Evolutionary conservation across 2,329 filamentous ascomycete species (phyloP).

Genomic region (Cyclaneusma minus): DNA sequence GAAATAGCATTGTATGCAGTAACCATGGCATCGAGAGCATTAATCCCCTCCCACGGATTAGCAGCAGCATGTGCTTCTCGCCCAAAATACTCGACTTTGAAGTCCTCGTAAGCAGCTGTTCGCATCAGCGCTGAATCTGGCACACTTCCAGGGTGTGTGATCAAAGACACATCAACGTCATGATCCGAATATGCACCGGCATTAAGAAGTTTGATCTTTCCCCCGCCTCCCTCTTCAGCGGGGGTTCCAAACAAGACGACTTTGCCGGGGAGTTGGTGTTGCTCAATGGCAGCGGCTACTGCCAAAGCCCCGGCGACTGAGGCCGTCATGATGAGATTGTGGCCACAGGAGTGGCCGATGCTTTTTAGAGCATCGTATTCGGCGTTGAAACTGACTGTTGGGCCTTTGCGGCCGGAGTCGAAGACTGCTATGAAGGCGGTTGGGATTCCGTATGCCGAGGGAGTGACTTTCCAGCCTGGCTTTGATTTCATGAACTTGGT

Average conservation of each 20-base stretch:
- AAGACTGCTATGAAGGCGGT: conserved; percentile 37
- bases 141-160: conserved; percentile 22
- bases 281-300: conserved; percentile 3
- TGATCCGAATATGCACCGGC: conserved; percentile 25
- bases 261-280: conserved; percentile 4
- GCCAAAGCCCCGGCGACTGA: conserved; percentile 23
- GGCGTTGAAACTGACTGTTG: conserved; percentile 23
- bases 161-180: conserved; percentile 21
- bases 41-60: conserved; percentile 42
- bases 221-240: conserved; percentile 23
- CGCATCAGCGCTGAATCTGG: conserved; percentile 30
- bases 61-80: conserved; percentile 39
- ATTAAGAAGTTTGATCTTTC: conserved; percentile 26
- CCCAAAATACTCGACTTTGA: conserved; percentile 36
- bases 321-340: conserved; percentile 26
- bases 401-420: conserved; percentile 28
- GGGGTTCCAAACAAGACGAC: conserved; percentile 22
- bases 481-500: conserved; percentile 28
- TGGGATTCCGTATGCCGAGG: conserved; percentile 32
- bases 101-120: conserved; percentile 32
- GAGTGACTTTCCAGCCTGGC: conserved; percentile 32
- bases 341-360: conserved; percentile 28
- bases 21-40: conserved; percentile 41
- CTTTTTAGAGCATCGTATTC: conserved; percentile 23
- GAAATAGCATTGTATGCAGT: conserved; percentile 31